Evolutionary conservation across 805 yeast species (phyloP).

Genomic region (Cyberlindnera misumaiensis): DNA sequence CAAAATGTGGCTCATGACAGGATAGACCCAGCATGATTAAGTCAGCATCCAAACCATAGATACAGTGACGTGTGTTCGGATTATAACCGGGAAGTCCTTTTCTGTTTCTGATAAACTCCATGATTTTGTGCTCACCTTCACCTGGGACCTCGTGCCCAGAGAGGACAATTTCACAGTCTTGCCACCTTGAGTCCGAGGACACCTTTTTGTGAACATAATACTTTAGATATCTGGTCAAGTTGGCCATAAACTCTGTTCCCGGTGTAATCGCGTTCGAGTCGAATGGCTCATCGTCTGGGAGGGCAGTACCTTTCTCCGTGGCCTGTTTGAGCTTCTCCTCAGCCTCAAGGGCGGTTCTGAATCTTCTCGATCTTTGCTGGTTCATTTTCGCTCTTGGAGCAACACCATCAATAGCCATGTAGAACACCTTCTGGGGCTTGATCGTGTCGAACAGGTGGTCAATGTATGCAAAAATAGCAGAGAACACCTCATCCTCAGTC

Average conservation of each 20-base stretch:
- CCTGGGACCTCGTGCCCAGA: conserved; percentile 98
- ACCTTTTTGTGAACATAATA: conserved; percentile 86
- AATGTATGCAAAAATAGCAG: conserved; percentile 88
- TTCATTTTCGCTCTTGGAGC: conserved; percentile 99
- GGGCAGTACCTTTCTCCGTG: conserved; percentile 57
- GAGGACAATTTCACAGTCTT: conserved; percentile 63
- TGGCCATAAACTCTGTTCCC: conserved; percentile 95
- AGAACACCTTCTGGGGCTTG: conserved; percentile 78
- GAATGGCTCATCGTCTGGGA: conserved; percentile 80
- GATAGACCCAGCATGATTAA: conserved; percentile 88
- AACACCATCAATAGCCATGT: conserved; percentile 98
- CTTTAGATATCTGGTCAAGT: conserved; percentile 70
- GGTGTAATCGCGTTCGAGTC: conserved; percentile 94
- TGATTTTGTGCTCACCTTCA: conserved; percentile 97
- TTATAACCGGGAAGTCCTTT: conserved; percentile 70
- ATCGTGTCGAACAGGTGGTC: conserved; percentile 88
- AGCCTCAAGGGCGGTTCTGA: conserved; percentile 89
- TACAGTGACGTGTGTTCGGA: conserved; percentile 83
- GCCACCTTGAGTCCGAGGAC: conserved; percentile 83
- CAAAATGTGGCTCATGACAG: conserved; percentile 93
- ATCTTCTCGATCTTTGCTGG: conserved; percentile 94
- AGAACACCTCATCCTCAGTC: conserved; percentile 87
- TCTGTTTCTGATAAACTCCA: conserved; percentile 80
- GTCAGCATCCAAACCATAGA: conserved; percentile 95
- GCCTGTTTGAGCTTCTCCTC: conserved; percentile 75